Percentiles rank a stretch among this genome's conserved stretches.
These are phyloP conservation scores for Debaryomyces fabryi DNA, from an alignment of 1,139 yeast genomes.

Conservation along the genomic window DNA sequence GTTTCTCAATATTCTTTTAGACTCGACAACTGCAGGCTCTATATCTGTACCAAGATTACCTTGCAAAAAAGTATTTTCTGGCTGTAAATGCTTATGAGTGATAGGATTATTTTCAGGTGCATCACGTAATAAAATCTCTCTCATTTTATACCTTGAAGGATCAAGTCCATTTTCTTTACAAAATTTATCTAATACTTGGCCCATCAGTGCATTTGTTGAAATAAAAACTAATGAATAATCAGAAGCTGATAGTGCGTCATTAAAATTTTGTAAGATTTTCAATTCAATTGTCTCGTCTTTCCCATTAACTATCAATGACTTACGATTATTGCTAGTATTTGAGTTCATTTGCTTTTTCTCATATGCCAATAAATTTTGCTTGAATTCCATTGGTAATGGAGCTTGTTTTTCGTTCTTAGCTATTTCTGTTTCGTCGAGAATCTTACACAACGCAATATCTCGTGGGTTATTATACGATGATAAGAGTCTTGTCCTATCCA, in stretches of 20 bases:
- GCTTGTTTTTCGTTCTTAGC: constrained; percentile 41
- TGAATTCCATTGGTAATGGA: constrained; percentile 56
- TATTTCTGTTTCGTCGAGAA: constrained; percentile 38
- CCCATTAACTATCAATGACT: constrained; percentile 7
- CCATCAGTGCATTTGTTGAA: constrained; percentile 23
- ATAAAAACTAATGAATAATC: constrained; percentile 11
- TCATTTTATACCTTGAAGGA: constrained; percentile 27
- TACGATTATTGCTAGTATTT: neutral
- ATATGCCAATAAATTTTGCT: constrained; percentile 19
- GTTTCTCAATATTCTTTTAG: constrained; percentile 18
- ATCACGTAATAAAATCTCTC: constrained; percentile 12
- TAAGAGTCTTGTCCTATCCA: constrained; percentile 57
- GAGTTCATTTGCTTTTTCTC: neutral
- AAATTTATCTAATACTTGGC: constrained; percentile 35
- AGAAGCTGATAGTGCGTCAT: neutral
- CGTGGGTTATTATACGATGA: constrained; percentile 64
- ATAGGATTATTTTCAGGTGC: neutral
- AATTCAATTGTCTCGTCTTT: constrained; percentile 11
- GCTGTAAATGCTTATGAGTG: neutral
- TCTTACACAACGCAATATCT: constrained; percentile 62
- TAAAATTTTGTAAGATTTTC: constrained; percentile 8
- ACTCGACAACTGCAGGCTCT: constrained; percentile 7
- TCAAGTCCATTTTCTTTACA: constrained; percentile 35
- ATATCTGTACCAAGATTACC: constrained; percentile 8
- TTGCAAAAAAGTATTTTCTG: constrained; percentile 12